Conservation (phyloP, 106 monocot species). For the Dendrobium catenatum region DNA sequence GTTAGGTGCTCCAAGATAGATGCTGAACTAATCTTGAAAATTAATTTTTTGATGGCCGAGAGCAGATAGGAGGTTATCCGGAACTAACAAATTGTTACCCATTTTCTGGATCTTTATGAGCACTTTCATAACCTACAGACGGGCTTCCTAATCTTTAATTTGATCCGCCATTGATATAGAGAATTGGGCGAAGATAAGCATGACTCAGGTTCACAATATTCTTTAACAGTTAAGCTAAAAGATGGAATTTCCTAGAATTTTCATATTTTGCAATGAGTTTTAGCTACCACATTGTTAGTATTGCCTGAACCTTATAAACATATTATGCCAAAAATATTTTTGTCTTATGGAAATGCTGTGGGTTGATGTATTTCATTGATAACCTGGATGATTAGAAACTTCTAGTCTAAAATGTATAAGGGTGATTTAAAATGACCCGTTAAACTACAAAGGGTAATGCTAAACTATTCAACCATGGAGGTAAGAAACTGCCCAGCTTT, state of each 20-base stretch:
- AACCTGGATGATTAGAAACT: background rate
- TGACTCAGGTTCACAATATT: background rate
- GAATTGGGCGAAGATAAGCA: background rate
- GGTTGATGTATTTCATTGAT: background rate
- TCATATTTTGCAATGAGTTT: background rate
- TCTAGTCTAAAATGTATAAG: background rate
- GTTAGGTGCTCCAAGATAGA: conserved; percentile 69
- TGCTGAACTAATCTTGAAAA: conserved; percentile 8
- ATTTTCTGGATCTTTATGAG: background rate
- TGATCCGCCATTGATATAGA: background rate
- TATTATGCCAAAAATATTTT: background rate
- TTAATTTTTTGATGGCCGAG: background rate
- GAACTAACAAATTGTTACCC: background rate
- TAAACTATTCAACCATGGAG: no score
- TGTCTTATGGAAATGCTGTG: background rate
- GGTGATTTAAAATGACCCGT: background rate
- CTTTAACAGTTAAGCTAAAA: background rate
- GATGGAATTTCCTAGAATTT: background rate
- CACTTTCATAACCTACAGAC: background rate
- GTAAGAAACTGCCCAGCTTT: no score
- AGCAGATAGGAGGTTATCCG: background rate
- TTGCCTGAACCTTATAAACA: background rate
- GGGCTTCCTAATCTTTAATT: background rate
- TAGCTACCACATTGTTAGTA: background rate
- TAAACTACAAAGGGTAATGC: no score